phyloP scores from a whole-genome alignment of 371 early-diverging fungal genomes.

The Dinochytrium kinnereticum region DNA sequence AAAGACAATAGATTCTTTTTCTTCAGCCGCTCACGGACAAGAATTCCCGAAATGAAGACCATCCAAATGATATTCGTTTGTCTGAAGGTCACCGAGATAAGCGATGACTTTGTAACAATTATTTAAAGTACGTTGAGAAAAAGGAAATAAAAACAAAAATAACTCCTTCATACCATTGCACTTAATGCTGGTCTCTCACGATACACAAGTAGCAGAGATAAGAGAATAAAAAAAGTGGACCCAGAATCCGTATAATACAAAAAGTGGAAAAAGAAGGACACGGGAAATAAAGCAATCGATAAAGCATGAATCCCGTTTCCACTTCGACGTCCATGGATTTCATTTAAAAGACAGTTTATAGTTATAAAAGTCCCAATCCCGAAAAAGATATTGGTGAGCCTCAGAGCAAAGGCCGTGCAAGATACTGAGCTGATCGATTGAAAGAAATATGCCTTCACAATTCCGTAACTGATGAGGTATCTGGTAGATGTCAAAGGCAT shows the following conservation, averaged over 20 bases:
- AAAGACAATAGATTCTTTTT: conserved; percentile 8
- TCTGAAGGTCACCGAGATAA: conserved; percentile 72
- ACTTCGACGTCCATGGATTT: conserved; percentile 18
- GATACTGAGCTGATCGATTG: no score
- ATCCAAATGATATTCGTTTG: conserved; percentile 95
- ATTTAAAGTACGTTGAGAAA: no score
- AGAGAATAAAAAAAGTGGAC: conserved; percentile 78
- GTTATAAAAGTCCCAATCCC: conserved; percentile 27
- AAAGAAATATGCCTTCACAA: neutral
- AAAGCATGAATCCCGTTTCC: conserved; percentile 50
- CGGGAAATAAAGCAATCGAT: conserved; percentile 74
- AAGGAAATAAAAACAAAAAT: no score
- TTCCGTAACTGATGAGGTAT: neutral
- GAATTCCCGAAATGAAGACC: conserved; percentile 54
- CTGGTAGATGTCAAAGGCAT: neutral
- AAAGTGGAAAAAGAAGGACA: conserved; percentile 80
- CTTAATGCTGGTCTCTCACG: conserved; percentile 24
- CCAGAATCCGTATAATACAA: conserved; percentile 93
- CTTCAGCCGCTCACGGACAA: conserved; percentile 26
- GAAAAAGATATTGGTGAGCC: conserved; percentile 35
- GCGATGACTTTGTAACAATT: conserved; percentile 56
- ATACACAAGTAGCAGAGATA: conserved; percentile 66
- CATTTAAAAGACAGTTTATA: conserved; percentile 9
- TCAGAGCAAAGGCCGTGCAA: conserved; percentile 22
- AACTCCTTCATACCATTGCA: conserved; percentile 27